These are phyloP conservation scores for Pyrrhoderma lamaoense DNA, from an alignment of 1,284 basidiomycete species.

Conservation along the genomic window DNA sequence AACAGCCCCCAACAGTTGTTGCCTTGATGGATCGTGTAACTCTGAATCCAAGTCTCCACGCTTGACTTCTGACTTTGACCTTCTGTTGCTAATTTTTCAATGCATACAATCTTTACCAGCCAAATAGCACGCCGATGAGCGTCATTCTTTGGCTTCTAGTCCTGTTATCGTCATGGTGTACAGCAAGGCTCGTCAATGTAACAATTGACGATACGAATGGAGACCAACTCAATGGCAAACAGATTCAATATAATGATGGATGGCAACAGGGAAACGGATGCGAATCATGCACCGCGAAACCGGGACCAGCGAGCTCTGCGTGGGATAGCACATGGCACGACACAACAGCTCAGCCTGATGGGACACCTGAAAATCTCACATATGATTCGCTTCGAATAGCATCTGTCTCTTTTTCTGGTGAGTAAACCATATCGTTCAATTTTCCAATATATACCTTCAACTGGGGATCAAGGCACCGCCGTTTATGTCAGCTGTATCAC, in stretches of 20 bases:
- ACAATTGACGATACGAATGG: slow-evolving; percentile 15
- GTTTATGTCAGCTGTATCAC: slow-evolving; percentile 14
- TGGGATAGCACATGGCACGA: slow-evolving; percentile 9
- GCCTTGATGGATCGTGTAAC: no score
- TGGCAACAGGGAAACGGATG: slow-evolving; percentile 6
- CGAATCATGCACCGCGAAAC: neutral
- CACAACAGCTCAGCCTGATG: slow-evolving; percentile 1
- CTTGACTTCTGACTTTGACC: no score
- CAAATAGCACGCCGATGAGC: no score
- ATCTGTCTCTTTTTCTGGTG: neutral
- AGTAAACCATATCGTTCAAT: neutral
- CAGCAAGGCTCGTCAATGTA: neutral
- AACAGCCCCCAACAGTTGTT: no score
- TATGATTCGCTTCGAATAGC: neutral
- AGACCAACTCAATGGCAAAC: slow-evolving; percentile 7
- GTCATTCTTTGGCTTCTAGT: no score
- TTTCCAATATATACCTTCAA: neutral
- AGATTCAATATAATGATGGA: slow-evolving; percentile 1
- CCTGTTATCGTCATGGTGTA: no score
- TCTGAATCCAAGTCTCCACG: no score
- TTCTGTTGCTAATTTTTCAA: no score
- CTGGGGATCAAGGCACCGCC: slow-evolving; percentile 2
- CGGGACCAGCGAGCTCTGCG: neutral
- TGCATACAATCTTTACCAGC: no score
- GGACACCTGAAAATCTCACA: neutral